phyloP scores from a whole-genome alignment of 768 basidiomycete species.

The Inosperma sp. region DNA sequence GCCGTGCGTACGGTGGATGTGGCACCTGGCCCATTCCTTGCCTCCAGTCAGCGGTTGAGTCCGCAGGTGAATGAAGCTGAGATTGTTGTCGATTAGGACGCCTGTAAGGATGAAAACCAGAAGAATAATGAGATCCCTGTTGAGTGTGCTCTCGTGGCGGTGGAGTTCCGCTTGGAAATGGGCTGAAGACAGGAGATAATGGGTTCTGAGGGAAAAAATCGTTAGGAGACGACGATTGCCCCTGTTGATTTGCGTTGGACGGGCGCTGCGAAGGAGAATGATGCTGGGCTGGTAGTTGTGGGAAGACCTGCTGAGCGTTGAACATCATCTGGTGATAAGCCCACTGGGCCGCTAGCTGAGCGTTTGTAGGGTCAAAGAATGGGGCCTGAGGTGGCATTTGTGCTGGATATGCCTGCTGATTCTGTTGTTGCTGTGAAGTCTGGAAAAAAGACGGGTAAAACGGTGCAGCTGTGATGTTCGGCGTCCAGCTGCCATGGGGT shows the following conservation, averaged over 20 bases:
- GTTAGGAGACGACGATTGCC: slow-evolving; percentile 32
- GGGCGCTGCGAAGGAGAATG: slow-evolving; percentile 40
- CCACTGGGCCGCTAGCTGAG: slow-evolving; percentile 79
- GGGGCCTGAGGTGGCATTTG: slow-evolving; percentile 47
- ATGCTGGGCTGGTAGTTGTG: slow-evolving; percentile 43
- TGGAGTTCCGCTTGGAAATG: slow-evolving; percentile 68
- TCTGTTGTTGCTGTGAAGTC: slow-evolving; percentile 58
- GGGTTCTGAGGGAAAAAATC: slow-evolving; percentile 61
- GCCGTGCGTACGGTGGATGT: slow-evolving; percentile 74
- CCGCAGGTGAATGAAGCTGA: slow-evolving; percentile 27
- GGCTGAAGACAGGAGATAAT: slow-evolving; percentile 55
- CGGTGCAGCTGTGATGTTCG: slow-evolving; percentile 59
- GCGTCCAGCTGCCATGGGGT: slow-evolving; percentile 66
- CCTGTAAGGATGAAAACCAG: slow-evolving; percentile 75
- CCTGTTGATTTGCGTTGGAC: slow-evolving; percentile 20
- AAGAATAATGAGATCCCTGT: slow-evolving; percentile 34
- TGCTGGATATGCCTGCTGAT: slow-evolving; percentile 42
- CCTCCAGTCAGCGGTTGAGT: slow-evolving; percentile 44
- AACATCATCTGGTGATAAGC: slow-evolving; percentile 92
- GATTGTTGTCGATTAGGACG: slow-evolving; percentile 54
- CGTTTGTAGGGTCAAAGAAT: slow-evolving; percentile 73
- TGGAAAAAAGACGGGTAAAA: slow-evolving; percentile 79
- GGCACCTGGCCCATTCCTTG: slow-evolving; percentile 38
- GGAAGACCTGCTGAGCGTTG: slow-evolving; percentile 56
- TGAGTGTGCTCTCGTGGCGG: slow-evolving; percentile 54